Percentiles rank a stretch among this genome's conserved stretches.
Evolutionary conservation across 1,284 basidiomycete species (phyloP).

Genomic region (Ceraceosorus bombacis): DNA sequence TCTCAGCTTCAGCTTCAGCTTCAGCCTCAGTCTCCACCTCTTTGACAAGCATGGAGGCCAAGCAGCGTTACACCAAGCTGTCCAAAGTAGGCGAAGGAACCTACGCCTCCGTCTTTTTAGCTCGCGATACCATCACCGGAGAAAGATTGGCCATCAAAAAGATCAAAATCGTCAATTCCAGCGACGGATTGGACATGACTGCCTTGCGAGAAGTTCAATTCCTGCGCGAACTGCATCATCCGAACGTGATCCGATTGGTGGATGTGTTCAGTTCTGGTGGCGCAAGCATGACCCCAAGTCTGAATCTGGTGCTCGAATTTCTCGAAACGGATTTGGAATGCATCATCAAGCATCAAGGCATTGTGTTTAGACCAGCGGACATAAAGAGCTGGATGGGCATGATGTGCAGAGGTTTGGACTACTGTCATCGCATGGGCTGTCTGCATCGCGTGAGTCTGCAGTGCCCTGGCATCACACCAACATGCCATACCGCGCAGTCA

Average conservation of each 20-base stretch:
- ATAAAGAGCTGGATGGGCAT: conserved; percentile 99
- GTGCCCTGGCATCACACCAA: too few species aligned
- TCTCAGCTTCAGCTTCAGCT: too few species aligned
- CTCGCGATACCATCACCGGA: conserved; percentile 59
- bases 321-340: conserved; percentile 95
- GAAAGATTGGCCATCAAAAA: conserved; percentile 93
- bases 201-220: conserved; percentile 98
- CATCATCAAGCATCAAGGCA: conserved; percentile 83
- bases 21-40: too few species aligned
- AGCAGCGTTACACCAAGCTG: conserved; percentile 20
- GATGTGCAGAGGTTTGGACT: conserved; percentile 91
- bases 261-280: conserved; percentile 90
- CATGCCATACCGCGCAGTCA: too few species aligned
- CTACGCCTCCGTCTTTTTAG: conserved; percentile 78
- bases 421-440: conserved; percentile 89
- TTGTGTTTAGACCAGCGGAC: conserved; percentile 87
- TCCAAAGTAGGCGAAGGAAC: conserved; percentile 72
- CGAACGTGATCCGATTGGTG: conserved; percentile 90
- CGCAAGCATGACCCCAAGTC: conserved; percentile 57
- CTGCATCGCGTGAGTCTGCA: conserved; percentile 71
- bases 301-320: conserved; percentile 96
- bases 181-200: conserved; percentile 96
- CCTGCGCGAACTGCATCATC: conserved; percentile 83
- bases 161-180: conserved; percentile 55
- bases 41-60: too few species aligned